A percentile compares a stretch with the other conserved stretches of the same genome.
Evolutionary conservation across 2,329 filamentous ascomycete species (phyloP).

Genomic region (Penicillium aurantiogriseum): DNA sequence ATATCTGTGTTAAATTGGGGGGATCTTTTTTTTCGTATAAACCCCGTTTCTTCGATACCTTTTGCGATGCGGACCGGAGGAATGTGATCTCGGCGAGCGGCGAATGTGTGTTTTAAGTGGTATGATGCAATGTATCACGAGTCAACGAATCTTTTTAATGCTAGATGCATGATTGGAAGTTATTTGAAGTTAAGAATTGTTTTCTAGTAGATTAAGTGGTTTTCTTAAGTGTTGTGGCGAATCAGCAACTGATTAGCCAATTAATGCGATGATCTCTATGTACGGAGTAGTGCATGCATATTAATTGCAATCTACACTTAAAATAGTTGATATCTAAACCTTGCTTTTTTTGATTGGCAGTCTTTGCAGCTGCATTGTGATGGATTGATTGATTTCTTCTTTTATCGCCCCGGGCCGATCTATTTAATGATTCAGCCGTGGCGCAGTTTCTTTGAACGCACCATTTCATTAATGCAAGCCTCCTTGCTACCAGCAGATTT

Average conservation of each 20-base stretch:
- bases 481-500: neutral
- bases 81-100: neutral
- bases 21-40: neutral
- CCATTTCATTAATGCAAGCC: neutral
- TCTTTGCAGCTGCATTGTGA: neutral
- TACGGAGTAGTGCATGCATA: too few relatives aligned
- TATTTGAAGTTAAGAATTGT: neutral
- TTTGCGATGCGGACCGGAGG: neutral
- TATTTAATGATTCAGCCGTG: neutral
- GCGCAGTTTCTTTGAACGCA: neutral
- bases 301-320: neutral
- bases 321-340: neutral
- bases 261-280: neutral
- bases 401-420: neutral
- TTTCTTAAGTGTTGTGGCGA: neutral
- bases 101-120: conserved; percentile 7
- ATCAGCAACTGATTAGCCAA: neutral
- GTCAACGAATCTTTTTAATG: conserved; percentile 9
- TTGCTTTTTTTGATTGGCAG: neutral
- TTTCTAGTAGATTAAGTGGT: neutral
- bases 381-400: neutral
- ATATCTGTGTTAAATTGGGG: neutral
- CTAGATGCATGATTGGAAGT: neutral
- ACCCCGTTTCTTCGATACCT: neutral
- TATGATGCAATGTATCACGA: conserved; percentile 10